These are phyloP conservation scores for Macadamia tetraphylla DNA, from an alignment of 164 flowering plant genomes.

Conservation along the genomic window DNA sequence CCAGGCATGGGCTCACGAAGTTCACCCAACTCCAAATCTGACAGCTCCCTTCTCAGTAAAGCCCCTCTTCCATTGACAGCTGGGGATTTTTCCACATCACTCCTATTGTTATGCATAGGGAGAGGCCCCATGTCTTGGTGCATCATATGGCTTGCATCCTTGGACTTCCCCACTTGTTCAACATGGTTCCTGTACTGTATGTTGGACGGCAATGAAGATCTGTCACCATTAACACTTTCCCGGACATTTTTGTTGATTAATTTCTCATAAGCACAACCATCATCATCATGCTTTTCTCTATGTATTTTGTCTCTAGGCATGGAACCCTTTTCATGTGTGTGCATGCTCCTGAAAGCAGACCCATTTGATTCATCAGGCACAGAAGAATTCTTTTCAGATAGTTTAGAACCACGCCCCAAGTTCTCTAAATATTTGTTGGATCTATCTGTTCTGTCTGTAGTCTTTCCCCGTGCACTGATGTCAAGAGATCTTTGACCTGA, in stretches of 20 bases:
- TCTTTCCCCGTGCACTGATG: slow-evolving; percentile 23
- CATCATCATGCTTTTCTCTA: slow-evolving; percentile 38
- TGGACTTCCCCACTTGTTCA: slow-evolving; percentile 37
- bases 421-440: slow-evolving; percentile 32
- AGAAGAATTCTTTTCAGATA: slow-evolving; percentile 28
- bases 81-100: slow-evolving; percentile 26
- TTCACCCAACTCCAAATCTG: slow-evolving; percentile 96
- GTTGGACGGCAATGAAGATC: slow-evolving; percentile 24
- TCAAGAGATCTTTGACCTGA: slow-evolving; percentile 34
- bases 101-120: slow-evolving; percentile 30
- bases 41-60: slow-evolving; percentile 63
- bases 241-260: slow-evolving; percentile 27
- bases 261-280: slow-evolving; percentile 30
- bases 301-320: slow-evolving; percentile 32
- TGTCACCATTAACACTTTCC: slow-evolving; percentile 37
- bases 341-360: slow-evolving; percentile 14
- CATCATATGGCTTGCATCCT: slow-evolving; percentile 29
- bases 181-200: slow-evolving; percentile 34
- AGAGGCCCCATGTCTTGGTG: slow-evolving; percentile 23
- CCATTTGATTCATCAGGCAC: slow-evolving; percentile 16
- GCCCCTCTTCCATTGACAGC: slow-evolving; percentile 35
- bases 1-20: slow-evolving; percentile 62
- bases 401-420: slow-evolving; percentile 27
- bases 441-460: slow-evolving; percentile 32
- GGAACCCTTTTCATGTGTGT: slow-evolving; percentile 24